These are phyloP conservation scores for Pisolithus marmoratus DNA, from an alignment of 768 basidiomycete genomes.

Conservation along the genomic window DNA sequence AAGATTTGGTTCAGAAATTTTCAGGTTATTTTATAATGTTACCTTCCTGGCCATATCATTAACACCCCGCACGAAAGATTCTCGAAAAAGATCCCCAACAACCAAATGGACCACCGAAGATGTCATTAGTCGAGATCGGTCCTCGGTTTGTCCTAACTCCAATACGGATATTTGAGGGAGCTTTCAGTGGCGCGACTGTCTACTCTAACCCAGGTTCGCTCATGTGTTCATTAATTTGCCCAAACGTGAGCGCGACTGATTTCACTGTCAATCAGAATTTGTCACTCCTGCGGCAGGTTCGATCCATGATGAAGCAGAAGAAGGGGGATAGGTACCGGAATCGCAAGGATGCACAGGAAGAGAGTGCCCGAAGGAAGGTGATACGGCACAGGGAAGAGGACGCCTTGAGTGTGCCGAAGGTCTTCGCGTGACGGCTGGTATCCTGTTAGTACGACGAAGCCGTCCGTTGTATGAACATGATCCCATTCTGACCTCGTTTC, in stretches of 20 bases:
- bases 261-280: conserved; percentile 59
- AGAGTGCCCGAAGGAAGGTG: conserved; percentile 58
- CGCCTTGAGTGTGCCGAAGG: conserved; percentile 77
- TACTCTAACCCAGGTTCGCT: conserved; percentile 88
- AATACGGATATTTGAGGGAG: conserved; percentile 97
- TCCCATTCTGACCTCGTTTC: too few relatives aligned
- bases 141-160: conserved; percentile 96
- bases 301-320: conserved; percentile 61
- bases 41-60: not conserved
- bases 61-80: conserved; percentile 47
- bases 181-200: conserved; percentile 90
- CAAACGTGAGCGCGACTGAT: not conserved
- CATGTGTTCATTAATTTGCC: not conserved
- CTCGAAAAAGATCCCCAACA: conserved; percentile 90
- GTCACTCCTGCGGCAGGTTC: conserved; percentile 79
- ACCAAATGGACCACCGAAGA: conserved; percentile 79
- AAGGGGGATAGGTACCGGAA: conserved; percentile 78
- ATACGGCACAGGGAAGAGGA: conserved; percentile 63
- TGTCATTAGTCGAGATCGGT: conserved; percentile 92
- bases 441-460: too few relatives aligned
- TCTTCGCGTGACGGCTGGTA: conserved; percentile 64
- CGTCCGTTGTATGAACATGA: too few relatives aligned
- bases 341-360: conserved; percentile 74
- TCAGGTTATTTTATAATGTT: conserved; percentile 53
- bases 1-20: conserved; percentile 99